phyloP scores from a whole-genome alignment of 306 rosid genomes.

The Fragaria iinumae region DNA sequence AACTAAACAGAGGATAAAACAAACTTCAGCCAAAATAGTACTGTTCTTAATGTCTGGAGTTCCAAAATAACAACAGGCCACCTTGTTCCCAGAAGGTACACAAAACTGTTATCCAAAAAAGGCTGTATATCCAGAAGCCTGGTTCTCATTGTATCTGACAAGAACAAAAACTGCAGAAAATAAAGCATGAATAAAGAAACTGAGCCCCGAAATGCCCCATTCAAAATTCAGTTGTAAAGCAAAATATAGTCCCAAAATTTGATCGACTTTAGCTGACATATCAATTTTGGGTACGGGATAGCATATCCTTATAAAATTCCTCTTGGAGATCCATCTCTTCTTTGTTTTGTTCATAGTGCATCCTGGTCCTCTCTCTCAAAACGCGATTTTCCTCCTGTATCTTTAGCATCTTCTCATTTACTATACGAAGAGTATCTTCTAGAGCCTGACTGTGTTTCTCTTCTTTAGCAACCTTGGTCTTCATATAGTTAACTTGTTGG shows the following conservation, averaged over 20 bases:
- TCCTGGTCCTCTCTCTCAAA: conserved; percentile 36
- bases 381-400: conserved; percentile 29
- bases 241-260: neutral
- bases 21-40: neutral
- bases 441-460: conserved; percentile 28
- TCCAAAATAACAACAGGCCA: neutral
- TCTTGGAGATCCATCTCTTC: conserved; percentile 22
- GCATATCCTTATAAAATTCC: conserved; percentile 6
- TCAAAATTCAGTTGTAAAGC: neutral
- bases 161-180: neutral
- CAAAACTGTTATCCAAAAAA: neutral
- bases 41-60: neutral
- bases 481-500: conserved; percentile 35
- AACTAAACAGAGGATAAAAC: neutral
- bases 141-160: neutral
- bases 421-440: conserved; percentile 25
- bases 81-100: neutral
- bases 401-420: conserved; percentile 39
- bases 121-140: neutral
- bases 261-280: neutral
- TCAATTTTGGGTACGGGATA: conserved; percentile 1
- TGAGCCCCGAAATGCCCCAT: neutral
- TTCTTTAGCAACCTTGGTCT: conserved; percentile 30
- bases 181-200: neutral
- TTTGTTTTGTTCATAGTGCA: conserved; percentile 33